These are phyloP conservation scores for Solanum chiquidenum DNA, from an alignment of 257 asterid genomes.

Conservation along the genomic window DNA sequence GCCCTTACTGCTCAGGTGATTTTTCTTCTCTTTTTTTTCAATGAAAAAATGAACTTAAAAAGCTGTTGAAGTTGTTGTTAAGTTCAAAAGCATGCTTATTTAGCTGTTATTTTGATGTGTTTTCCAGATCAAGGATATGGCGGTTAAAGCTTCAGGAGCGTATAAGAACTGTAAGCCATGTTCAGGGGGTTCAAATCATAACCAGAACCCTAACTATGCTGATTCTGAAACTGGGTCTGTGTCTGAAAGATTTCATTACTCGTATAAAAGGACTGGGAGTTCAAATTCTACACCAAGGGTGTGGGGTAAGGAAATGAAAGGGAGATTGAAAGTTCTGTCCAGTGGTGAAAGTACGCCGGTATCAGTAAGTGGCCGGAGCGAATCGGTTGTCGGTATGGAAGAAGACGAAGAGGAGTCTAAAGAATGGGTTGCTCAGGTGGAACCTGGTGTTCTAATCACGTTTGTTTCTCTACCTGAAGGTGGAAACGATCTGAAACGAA, in stretches of 20 bases:
- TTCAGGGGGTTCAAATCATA: slow-evolving; percentile 39
- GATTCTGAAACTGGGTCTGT: slow-evolving; percentile 59
- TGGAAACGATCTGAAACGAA: slow-evolving; percentile 87
- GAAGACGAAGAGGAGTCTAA: slow-evolving; percentile 55
- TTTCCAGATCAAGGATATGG: slow-evolving; percentile 81
- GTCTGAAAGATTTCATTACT: slow-evolving; percentile 54
- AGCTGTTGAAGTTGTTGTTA: not conserved
- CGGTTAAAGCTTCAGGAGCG: slow-evolving; percentile 93
- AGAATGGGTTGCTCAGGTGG: slow-evolving; percentile 98
- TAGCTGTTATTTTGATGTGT: not conserved
- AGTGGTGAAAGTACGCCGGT: slow-evolving; percentile 87
- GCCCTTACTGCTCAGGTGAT: slow-evolving; percentile 66
- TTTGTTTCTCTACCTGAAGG: slow-evolving; percentile 74
- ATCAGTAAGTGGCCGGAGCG: slow-evolving; percentile 76
- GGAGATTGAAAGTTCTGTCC: slow-evolving; percentile 58
- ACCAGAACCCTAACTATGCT: slow-evolving; percentile 25
- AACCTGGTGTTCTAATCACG: slow-evolving; percentile 91
- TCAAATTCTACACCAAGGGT: slow-evolving; percentile 42
- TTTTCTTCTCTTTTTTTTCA: not conserved
- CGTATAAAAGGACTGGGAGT: slow-evolving; percentile 58
- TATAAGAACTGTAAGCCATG: slow-evolving; percentile 89
- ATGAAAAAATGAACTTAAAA: not conserved
- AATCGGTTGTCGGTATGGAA: slow-evolving; percentile 61
- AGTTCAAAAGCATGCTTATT: not conserved
- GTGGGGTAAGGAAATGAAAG: slow-evolving; percentile 59